Evolutionary conservation across 177 flowering plant species (phyloP).

Genomic region (Vitis hybrid): DNA sequence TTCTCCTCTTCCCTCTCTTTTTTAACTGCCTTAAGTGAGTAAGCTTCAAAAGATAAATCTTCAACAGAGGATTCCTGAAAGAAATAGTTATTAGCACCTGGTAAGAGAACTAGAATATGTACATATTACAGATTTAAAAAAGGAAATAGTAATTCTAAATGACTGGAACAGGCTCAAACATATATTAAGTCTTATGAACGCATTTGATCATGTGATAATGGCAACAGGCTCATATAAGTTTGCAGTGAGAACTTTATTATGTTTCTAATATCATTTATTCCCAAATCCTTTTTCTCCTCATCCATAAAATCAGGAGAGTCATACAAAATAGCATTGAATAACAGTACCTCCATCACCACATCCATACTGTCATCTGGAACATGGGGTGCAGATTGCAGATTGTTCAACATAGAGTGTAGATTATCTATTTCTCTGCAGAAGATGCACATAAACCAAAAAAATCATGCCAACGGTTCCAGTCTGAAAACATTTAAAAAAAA

Average conservation of each 20-base stretch:
- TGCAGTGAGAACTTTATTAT: background rate
- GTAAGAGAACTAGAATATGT: background rate
- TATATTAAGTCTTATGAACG: background rate
- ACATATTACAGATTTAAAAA: background rate
- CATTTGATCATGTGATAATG: background rate
- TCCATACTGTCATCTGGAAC: slow-evolving; percentile 23
- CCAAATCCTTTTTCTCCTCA: background rate
- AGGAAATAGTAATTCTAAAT: background rate
- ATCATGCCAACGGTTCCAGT: background rate
- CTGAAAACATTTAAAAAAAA: background rate
- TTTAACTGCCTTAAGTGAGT: slow-evolving; percentile 18
- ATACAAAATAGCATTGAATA: background rate
- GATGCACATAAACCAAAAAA: background rate
- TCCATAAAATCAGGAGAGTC: background rate
- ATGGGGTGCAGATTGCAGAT: slow-evolving; percentile 21
- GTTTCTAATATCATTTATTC: background rate
- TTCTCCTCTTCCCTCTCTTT: slow-evolving; percentile 24
- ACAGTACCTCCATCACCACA: slow-evolving; percentile 37
- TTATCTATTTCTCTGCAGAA: slow-evolving; percentile 69
- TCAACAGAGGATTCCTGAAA: slow-evolving; percentile 42
- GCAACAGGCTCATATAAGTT: background rate
- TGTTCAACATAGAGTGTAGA: slow-evolving; percentile 41
- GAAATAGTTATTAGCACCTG: background rate
- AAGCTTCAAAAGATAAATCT: slow-evolving; percentile 22
- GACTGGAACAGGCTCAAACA: background rate